Conservation (phyloP, 441 rosid species). For the Aleurites moluccanus region DNA sequence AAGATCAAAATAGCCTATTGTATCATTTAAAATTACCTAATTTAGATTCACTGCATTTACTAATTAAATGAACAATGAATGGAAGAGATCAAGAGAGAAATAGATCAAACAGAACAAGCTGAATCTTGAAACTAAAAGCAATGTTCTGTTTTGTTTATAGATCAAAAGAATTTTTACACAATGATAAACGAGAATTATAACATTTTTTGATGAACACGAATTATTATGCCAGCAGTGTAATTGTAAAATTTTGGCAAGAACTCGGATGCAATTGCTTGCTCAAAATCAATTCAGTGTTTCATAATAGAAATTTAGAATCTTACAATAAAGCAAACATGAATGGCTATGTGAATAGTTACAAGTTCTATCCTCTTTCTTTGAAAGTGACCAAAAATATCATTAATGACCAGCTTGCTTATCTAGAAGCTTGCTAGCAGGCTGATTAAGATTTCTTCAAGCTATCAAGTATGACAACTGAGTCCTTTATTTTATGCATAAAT, state of each 20-base stretch:
- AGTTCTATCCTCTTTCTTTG: background rate
- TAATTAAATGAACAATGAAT: background rate
- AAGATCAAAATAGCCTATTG: background rate
- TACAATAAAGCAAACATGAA: background rate
- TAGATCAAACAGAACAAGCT: background rate
- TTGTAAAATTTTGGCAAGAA: background rate
- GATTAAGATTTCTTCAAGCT: background rate
- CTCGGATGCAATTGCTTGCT: background rate
- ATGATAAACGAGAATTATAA: background rate
- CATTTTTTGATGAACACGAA: too few species aligned
- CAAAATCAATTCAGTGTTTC: conserved; percentile 4
- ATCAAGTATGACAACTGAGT: conserved; percentile 5
- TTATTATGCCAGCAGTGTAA: background rate
- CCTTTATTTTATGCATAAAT: conserved; percentile 5
- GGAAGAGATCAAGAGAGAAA: background rate
- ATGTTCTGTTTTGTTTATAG: background rate
- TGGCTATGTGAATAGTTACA: background rate
- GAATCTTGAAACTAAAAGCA: background rate
- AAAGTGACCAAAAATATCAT: conserved; percentile 8
- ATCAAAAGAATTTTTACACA: background rate
- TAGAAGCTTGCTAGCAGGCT: conserved; percentile 6
- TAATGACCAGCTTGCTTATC: conserved; percentile 21
- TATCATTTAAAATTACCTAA: too few species aligned
- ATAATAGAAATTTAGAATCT: conserved; percentile 8
- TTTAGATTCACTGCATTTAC: background rate